These are phyloP conservation scores for Kondoa malvinella DNA, from an alignment of 768 basidiomycete genomes.

Conservation along the genomic window DNA sequence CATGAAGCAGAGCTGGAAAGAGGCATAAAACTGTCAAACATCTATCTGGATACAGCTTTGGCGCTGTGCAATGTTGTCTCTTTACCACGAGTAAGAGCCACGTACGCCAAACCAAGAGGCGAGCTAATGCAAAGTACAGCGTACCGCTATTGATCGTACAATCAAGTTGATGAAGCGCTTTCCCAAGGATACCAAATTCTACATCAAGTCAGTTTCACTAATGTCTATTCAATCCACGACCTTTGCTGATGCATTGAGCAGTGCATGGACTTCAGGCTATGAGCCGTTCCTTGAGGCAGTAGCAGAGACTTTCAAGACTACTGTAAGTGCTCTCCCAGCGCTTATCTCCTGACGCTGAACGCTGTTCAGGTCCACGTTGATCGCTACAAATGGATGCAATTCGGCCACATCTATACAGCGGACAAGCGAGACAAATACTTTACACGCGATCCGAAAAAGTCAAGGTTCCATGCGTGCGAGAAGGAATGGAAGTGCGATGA, in stretches of 20 bases:
- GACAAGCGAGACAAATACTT: neutral
- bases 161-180: conserved; percentile 53
- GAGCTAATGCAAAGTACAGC: conserved; percentile 34
- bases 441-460: conserved; percentile 28
- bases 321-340: conserved; percentile 34
- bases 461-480: conserved; percentile 89
- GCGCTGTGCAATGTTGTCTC: conserved; percentile 41
- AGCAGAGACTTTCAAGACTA: conserved; percentile 46
- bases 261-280: conserved; percentile 90
- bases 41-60: conserved; percentile 67
- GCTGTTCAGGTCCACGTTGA: conserved; percentile 63
- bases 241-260: no score
- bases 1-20: neutral
- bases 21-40: conserved; percentile 27
- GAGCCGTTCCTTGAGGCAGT: conserved; percentile 74
- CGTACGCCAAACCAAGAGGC: neutral
- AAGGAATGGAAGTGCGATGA: conserved; percentile 33
- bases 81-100: conserved; percentile 43
- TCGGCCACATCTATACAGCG: neutral
- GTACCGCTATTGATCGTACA: conserved; percentile 48
- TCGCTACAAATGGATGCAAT: conserved; percentile 67
- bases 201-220: no score
- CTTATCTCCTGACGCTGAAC: neutral
- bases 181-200: conserved; percentile 55
- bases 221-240: no score